Evolutionary conservation across 257 asterid genomes (phyloP).

Genomic region (Nicotiana sylvestris): DNA sequence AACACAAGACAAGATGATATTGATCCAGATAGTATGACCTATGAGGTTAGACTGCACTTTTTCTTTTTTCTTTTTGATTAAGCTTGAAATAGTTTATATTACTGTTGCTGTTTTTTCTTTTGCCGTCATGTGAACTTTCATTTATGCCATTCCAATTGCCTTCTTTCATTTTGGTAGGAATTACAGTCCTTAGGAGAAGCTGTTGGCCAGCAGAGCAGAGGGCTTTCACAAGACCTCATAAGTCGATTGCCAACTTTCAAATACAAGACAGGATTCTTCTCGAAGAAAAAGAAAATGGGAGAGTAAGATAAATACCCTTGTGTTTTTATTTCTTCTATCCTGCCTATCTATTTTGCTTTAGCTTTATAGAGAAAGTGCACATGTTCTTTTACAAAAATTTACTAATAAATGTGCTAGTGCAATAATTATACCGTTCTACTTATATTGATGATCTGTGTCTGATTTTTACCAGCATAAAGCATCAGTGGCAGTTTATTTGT

Average conservation of each 20-base stretch:
- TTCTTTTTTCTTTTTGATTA: not conserved
- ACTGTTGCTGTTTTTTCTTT: not conserved
- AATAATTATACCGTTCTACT: not conserved
- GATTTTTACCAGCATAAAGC: constrained; percentile 3
- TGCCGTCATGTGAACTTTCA: not conserved
- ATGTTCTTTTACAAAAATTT: not conserved
- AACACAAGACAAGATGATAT: constrained; percentile 50
- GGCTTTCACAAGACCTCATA: constrained; percentile 65
- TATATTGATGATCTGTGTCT: not conserved
- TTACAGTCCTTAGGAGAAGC: constrained; percentile 75
- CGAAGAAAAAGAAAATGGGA: constrained; percentile 32
- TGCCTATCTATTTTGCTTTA: not conserved
- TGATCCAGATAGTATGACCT: constrained; percentile 78
- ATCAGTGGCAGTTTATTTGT: not conserved
- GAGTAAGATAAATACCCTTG: constrained; percentile 9
- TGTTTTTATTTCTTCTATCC: not conserved
- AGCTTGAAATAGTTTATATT: not conserved
- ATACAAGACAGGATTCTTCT: constrained; percentile 53
- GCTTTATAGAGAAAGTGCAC: not conserved
- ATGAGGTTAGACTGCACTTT: constrained; percentile 53
- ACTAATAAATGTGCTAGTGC: not conserved
- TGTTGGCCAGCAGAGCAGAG: constrained; percentile 68
- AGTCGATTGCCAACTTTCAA: constrained; percentile 70
- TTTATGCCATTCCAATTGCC: not conserved
- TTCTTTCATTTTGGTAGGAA: constrained; percentile 43